Evolutionary conservation across 768 basidiomycete species (phyloP), one percentile per base, ranked within the genome.

Genomic region (Tricholoma saponaceum): DNA sequence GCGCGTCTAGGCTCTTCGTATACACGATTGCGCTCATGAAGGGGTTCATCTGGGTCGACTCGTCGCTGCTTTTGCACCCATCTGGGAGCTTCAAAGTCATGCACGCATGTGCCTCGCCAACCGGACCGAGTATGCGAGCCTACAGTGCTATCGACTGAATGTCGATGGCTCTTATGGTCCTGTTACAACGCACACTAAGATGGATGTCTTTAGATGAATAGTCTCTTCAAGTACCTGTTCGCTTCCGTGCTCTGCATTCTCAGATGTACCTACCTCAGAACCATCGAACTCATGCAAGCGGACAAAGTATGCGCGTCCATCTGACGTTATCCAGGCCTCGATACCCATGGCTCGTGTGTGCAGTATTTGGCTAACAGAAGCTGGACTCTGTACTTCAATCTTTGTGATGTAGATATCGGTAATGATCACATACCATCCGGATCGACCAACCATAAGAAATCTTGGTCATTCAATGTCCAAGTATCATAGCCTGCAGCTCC

Each of bases 291-390:
- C 83, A 51, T 76, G 75, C 22, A 92, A 73, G 57, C 83, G 83
- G 6, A 90, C 90, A 60, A 92, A 82, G 66, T 94, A 94, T 9
- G 81, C 89, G 64, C 90, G 74, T 37, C 92, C 92, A 60, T 94
- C 92, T 5, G 89, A 90, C 2, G 91, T 90, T 49, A 91, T 81
- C 92, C 92, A 94, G 0, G 84, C 84, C 70, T 93, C 92, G 12
- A 84, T 81, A 22, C 83, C 83, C 22, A 83, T 81, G 3, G 73
- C 66, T 55, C 82, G 78, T 39, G 83, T 83, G 64, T 84, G 74
- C 23, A 79, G 66, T n/a, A 94, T 85, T 54, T 84, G 76, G 9
- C 70, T 69, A n/a, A 92, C 79, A n/a, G 78, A 76, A 8, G 90
- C 91, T 92, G 46, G 8, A 32, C n/a, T 1, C 25, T 18, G 5